Percentiles rank a stretch among this genome's conserved stretches.
These are phyloP conservation scores for Kluyveromyces marxianus DNA, from an alignment of 1,139 yeast species.

Conservation along the genomic window DNA sequence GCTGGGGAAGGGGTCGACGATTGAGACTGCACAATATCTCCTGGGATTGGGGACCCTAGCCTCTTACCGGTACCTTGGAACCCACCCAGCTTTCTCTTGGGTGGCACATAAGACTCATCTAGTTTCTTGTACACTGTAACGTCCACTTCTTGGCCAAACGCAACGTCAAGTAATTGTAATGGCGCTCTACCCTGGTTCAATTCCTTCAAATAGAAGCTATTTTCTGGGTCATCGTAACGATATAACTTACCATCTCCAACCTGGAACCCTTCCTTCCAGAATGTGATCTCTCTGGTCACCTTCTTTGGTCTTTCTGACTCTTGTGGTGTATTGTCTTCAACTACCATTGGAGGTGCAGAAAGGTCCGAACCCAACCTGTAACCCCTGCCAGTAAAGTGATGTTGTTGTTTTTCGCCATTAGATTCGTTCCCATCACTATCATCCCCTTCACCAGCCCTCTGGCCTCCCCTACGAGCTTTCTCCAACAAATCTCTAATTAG, in stretches of 20 bases:
- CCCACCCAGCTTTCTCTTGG: conserved; percentile 62
- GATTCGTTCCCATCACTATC: conserved; percentile 31
- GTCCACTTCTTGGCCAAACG: conserved; percentile 92
- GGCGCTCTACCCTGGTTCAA: conserved; percentile 92
- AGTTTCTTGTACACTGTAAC: conserved; percentile 75
- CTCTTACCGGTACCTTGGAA: conserved; percentile 82
- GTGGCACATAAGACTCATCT: conserved; percentile 75
- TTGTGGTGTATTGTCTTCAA: conserved; percentile 27
- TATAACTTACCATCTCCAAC: conserved; percentile 84
- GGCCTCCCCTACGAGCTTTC: conserved; percentile 48
- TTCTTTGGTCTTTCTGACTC: conserved; percentile 26
- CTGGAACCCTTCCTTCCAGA: conserved; percentile 95
- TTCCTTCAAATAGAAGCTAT: conserved; percentile 67
- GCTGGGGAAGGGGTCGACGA: conserved; percentile 24
- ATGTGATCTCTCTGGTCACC: conserved; percentile 71
- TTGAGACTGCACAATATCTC: conserved; percentile 44
- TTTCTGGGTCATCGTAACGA: conserved; percentile 86
- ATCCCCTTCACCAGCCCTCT: conserved; percentile 29
- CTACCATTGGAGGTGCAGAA: conserved; percentile 35
- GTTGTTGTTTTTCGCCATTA: conserved; percentile 8
- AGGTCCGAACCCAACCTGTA: conserved; percentile 56
- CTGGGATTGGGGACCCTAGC: conserved; percentile 84
- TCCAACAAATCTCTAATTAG: conserved; percentile 52
- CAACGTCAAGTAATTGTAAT: conserved; percentile 70
- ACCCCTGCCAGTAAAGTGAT: conserved; percentile 61